These are phyloP conservation scores for Chlorella sp. DNA, from an alignment of 139 green algal species.

Conservation along the genomic window DNA sequence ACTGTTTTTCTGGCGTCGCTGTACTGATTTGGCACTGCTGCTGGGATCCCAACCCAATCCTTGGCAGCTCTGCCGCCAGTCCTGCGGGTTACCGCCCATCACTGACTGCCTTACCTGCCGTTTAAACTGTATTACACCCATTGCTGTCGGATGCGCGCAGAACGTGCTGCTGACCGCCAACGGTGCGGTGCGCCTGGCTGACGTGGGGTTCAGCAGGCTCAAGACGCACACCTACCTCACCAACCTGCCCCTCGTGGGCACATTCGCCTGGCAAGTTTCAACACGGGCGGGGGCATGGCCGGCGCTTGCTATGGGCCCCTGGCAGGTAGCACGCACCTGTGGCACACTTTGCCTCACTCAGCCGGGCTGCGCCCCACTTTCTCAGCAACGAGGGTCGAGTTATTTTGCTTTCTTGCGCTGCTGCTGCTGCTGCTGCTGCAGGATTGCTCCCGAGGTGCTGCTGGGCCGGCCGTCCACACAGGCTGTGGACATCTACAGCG, in stretches of 20 bases:
- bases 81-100: too few species aligned
- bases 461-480: not conserved
- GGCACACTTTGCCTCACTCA: too few species aligned
- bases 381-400: too few species aligned
- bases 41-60: too few species aligned
- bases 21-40: not conserved
- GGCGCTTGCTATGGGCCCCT: not conserved
- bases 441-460: not conserved
- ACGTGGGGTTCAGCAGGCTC: not conserved
- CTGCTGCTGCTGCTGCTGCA: too few species aligned
- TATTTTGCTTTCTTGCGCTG: too few species aligned
- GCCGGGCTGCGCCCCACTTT: too few species aligned
- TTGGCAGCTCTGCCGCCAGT: not conserved
- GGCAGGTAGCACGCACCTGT: too few species aligned
- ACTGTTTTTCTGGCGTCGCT: not conserved
- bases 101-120: too few species aligned
- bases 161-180: not conserved
- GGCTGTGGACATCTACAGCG: not conserved
- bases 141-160: too few species aligned
- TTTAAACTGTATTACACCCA: too few species aligned
- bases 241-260: not conserved
- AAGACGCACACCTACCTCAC: not conserved
- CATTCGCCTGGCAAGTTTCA: not conserved
- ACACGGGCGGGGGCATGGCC: not conserved
- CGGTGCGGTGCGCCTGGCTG: not conserved